These are phyloP conservation scores for Loxodes magnus DNA, from an alignment of 73 alveolate species.

Conservation along the genomic window DNA sequence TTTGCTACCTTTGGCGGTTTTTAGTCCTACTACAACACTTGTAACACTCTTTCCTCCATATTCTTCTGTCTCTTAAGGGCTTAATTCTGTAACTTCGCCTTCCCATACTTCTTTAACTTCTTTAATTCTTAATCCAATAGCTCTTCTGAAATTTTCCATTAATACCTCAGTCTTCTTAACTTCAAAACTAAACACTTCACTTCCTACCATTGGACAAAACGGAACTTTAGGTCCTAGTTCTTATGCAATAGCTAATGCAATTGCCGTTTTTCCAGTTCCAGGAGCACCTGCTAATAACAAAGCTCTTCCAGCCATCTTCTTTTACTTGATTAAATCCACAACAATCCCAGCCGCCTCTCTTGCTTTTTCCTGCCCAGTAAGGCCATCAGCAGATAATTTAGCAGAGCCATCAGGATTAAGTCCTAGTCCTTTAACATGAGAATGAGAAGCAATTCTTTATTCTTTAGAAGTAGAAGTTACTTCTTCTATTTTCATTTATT, in stretches of 20 bases:
- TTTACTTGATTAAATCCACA: conserved; percentile 94
- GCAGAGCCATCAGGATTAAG: conserved; percentile 80
- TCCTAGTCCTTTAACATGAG: conserved; percentile 99
- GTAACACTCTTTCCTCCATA: conserved; percentile 75
- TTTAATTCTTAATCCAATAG: conserved; percentile 94
- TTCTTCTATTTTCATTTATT: conserved; percentile 85
- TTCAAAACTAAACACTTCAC: conserved; percentile 98
- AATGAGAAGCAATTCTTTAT: conserved; percentile 94
- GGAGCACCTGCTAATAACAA: conserved; percentile 90
- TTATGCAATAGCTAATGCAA: conserved; percentile 96
- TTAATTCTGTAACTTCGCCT: conserved; percentile 99
- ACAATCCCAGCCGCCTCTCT: conserved; percentile 97
- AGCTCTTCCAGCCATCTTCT: conserved; percentile 99
- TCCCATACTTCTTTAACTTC: conserved; percentile 99
- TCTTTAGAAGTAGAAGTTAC: conserved; percentile 98
- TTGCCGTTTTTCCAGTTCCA: conserved; percentile 98
- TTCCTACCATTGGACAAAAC: conserved; percentile 99
- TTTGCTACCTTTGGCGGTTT: conserved; percentile 95
- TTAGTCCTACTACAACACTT: conserved; percentile 76
- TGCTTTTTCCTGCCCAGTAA: conserved; percentile 92
- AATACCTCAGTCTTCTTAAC: conserved; percentile 98
- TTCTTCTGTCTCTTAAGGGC: conserved; percentile 96
- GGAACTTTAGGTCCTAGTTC: conserved; percentile 99
- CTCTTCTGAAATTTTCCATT: conserved; percentile 99
- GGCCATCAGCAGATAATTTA: conserved; percentile 39